Evolutionary conservation across 2,329 filamentous ascomycete species (phyloP).

Genomic region (Eutypa lata): DNA sequence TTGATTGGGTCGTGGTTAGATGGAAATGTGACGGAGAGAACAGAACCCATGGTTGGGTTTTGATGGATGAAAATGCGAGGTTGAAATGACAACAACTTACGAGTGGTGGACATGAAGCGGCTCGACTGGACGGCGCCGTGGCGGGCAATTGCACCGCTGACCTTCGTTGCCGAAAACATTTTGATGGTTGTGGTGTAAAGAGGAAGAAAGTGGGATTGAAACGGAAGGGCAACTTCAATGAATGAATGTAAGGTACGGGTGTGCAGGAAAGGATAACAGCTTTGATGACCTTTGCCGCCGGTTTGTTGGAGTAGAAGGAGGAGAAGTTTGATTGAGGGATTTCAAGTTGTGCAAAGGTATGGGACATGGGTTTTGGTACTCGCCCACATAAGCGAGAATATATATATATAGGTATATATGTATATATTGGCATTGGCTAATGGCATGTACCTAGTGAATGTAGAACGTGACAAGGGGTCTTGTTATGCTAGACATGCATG

Average conservation of each 20-base stretch:
- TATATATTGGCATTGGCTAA: too few species aligned
- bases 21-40: not conserved
- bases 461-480: too few species aligned
- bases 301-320: not conserved
- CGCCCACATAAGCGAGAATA: too few species aligned
- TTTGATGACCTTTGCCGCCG: not conserved
- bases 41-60: not conserved
- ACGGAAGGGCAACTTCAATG: not conserved
- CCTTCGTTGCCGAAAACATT: constrained; percentile 19
- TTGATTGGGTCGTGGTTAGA: not conserved
- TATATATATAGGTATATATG: too few species aligned
- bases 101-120: constrained; percentile 18
- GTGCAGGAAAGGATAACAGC: not conserved
- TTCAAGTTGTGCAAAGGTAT: too few species aligned
- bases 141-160: constrained; percentile 18
- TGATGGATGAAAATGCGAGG: constrained; percentile 9
- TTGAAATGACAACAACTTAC: constrained; percentile 5
- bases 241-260: not conserved
- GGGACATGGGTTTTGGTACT: too few species aligned
- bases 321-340: too few species aligned
- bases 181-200: constrained; percentile 4
- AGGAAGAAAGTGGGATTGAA: not conserved
- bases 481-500: too few species aligned
- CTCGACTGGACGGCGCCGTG: constrained; percentile 17
- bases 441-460: too few species aligned